phyloP scores from a whole-genome alignment of 495 filamentous ascomycete species.

The Poronia punctata region DNA sequence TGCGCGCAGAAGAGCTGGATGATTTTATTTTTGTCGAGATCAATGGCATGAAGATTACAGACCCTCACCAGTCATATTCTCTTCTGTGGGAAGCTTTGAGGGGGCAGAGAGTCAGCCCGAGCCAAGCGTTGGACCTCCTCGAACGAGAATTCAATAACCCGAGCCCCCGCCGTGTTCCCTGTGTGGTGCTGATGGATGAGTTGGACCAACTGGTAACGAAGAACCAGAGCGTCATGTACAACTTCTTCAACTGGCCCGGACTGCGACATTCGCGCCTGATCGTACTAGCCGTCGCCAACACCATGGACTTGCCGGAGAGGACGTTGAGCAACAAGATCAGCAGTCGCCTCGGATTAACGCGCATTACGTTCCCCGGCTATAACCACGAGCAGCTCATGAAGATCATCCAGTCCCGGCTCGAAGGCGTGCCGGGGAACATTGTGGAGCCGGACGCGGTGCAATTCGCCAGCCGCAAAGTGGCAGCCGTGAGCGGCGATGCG shows the following conservation, averaged over 20 bases:
- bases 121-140: constrained; percentile 84
- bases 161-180: constrained; percentile 82
- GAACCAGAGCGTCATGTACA: constrained; percentile 99
- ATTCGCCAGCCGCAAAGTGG: constrained; percentile 94
- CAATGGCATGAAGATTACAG: constrained; percentile 99
- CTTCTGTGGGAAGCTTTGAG: constrained; percentile 94
- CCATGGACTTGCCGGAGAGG: constrained; percentile 96
- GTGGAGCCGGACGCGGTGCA: constrained; percentile 92
- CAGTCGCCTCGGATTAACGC: constrained; percentile 76
- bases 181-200: constrained; percentile 98
- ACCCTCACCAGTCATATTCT: constrained; percentile 93
- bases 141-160: constrained; percentile 89
- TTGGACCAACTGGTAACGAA: constrained; percentile 96
- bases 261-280: constrained; percentile 85
- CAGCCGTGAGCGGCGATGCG: constrained; percentile 91
- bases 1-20: constrained; percentile 84
- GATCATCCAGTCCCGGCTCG: constrained; percentile 85
- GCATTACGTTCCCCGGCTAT: constrained; percentile 96
- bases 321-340: constrained; percentile 98
- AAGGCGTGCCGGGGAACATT: constrained; percentile 79
- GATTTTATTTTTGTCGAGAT: constrained; percentile 99
- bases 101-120: constrained; percentile 83
- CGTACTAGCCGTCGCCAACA: constrained; percentile 96
- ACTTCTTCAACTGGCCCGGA: constrained; percentile 99
- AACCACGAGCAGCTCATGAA: constrained; percentile 97